These are phyloP conservation scores for Fusarium veterinarium DNA, from an alignment of 2,329 filamentous ascomycete species.

Conservation along the genomic window DNA sequence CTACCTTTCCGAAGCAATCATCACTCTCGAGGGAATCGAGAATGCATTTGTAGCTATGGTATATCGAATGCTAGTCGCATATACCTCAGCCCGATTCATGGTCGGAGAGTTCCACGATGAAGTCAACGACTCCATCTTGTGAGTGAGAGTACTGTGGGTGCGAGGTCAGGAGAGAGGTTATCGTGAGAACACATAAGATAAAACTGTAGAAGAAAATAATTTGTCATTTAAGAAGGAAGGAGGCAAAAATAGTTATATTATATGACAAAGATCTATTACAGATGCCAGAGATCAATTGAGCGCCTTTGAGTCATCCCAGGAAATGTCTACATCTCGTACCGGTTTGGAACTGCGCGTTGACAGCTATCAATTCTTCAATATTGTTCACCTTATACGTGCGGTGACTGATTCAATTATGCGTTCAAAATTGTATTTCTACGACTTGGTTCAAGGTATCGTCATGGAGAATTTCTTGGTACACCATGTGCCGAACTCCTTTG, in stretches of 20 bases:
- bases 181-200: background rate
- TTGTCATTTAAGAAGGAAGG: background rate
- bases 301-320: background rate
- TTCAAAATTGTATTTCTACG: background rate
- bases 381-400: fast-evolving
- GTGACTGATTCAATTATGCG: fast-evolving
- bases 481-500: background rate
- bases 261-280: background rate
- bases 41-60: background rate
- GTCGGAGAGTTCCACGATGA: background rate
- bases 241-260: background rate
- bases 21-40: background rate
- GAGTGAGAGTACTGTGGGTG: fast-evolving
- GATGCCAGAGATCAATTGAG: background rate
- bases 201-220: fast-evolving
- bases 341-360: background rate
- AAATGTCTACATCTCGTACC: background rate
- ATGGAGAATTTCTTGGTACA: background rate
- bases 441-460: background rate
- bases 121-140: background rate
- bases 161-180: background rate
- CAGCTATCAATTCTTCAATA: fast-evolving
- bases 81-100: constrained; percentile 1
- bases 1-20: background rate
- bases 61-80: constrained; percentile 1